These are phyloP conservation scores for Raphanus hybrid DNA, from an alignment of 441 rosid genomes.

Conservation along the genomic window DNA sequence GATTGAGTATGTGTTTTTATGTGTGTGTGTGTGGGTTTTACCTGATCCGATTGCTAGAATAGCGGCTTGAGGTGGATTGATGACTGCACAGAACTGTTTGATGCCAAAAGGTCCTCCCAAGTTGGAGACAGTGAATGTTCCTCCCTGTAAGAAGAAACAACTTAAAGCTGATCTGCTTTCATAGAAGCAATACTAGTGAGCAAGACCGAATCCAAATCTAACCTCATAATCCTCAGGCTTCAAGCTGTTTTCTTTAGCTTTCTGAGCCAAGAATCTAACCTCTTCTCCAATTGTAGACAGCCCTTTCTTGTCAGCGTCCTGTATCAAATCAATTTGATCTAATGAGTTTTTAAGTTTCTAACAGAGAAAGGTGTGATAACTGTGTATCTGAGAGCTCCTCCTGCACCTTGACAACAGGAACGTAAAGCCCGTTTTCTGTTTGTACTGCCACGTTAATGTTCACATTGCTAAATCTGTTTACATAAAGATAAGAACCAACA, in stretches of 20 bases:
- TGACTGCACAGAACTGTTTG: constrained; percentile 91
- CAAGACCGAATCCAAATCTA: background rate
- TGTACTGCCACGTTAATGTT: constrained; percentile 91
- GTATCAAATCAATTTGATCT: constrained; percentile 27
- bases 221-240: constrained; percentile 98
- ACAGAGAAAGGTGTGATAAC: constrained; percentile 9
- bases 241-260: constrained; percentile 83
- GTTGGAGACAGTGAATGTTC: constrained; percentile 94
- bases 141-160: constrained; percentile 63
- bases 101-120: constrained; percentile 97
- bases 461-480: constrained; percentile 70
- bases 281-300: constrained; percentile 73
- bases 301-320: constrained; percentile 95
- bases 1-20: background rate
- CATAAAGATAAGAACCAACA: constrained; percentile 12
- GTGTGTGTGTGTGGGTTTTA: constrained; percentile 36
- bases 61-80: constrained; percentile 96
- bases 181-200: background rate
- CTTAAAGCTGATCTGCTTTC: constrained; percentile 1
- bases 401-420: constrained; percentile 83
- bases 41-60: constrained; percentile 96
- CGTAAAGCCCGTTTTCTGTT: constrained; percentile 90
- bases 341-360: constrained; percentile 20
- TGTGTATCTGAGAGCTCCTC: background rate
- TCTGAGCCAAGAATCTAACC: constrained; percentile 81